Evolutionary conservation across 129 eudicot genomes (phyloP), one percentile per base, ranked within the genome.

Genomic region (Gnaphalium uliginosum): DNA sequence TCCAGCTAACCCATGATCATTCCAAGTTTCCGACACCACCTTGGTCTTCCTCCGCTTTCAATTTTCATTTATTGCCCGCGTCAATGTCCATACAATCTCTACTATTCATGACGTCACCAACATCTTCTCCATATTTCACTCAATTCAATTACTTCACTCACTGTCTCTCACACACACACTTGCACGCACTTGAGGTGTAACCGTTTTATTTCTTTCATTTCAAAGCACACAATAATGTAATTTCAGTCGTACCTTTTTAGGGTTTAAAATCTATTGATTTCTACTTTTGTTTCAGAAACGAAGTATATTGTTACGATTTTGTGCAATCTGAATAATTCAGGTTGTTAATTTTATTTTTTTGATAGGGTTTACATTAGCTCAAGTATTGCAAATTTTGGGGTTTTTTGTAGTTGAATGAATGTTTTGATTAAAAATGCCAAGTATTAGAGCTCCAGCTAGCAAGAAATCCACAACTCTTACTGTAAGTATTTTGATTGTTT

Each of bases 381-480:
- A 22, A 78, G 27, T 60, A 2, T 18, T 69, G 71, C 10, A 17
- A 61, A 29, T 30, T 50, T 26, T 71, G 57, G 11, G 59, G 58
- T 24, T 24, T 43, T 46, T 46, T 66, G 56, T 30, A 46, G 80
- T 79, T 79, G 69, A 73, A 27, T 46, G 80, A 71, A 82, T 78
- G 89, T 56, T 76, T 71, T 37, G 84, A 41, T 68, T 43, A 69
- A 88, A 72, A 37, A 90, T 90, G 98, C 95, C 95, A 35, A 85
- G 89, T 79, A 90, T 90, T 43, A 80, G 92, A 84, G 89, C 95
- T 88, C 95, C 96, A 61, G 84, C 95, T 35, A 73, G 89, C n/a
- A 93, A 85, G 83, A 93, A 86, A 79, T 14, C 89, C 57, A 93
- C 96, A 13, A 93, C 98, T 57, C 95, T 93, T 33, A 86, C 96